Percentiles rank a stretch among this genome's conserved stretches.
Evolutionary conservation across 1,284 basidiomycete species (phyloP).

Genomic region (Apiotrichum porosum): DNA sequence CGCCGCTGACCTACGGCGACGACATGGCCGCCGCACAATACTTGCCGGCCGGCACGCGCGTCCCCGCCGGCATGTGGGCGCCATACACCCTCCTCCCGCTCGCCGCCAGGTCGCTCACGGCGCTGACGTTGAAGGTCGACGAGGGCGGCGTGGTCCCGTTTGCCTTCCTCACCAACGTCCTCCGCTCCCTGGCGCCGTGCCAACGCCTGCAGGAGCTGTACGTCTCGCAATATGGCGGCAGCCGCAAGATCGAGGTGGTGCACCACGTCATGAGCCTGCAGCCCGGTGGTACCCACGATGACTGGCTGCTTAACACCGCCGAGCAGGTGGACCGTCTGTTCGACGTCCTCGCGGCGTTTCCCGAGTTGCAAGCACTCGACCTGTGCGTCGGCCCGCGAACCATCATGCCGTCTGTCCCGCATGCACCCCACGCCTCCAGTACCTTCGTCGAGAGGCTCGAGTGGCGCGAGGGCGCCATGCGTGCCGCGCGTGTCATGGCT

Average conservation of each 20-base stretch:
- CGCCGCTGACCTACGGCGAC: too few relatives aligned
- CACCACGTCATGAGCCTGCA: too few relatives aligned
- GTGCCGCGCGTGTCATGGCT: background rate
- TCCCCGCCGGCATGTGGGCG: background rate
- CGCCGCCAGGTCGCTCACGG: background rate
- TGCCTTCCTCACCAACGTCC: too few relatives aligned
- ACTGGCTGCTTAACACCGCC: too few relatives aligned
- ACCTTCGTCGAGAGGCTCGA: background rate
- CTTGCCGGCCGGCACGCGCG: too few relatives aligned
- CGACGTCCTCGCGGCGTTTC: background rate
- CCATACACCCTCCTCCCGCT: background rate
- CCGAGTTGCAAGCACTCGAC: background rate
- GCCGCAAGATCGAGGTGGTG: constrained; percentile 7
- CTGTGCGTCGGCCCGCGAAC: background rate
- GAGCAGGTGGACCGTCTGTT: too few relatives aligned
- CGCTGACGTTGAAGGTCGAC: constrained; percentile 4
- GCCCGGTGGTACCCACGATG: too few relatives aligned
- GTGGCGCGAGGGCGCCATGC: too few relatives aligned
- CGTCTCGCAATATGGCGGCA: constrained; percentile 4
- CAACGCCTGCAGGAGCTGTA: background rate
- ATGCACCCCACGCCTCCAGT: too few relatives aligned
- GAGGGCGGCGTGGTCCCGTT: background rate
- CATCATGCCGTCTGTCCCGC: too few relatives aligned
- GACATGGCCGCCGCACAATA: too few relatives aligned
- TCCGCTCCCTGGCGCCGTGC: background rate